phyloP scores from a whole-genome alignment of 495 filamentous ascomycete species.

The Xylaria telfairii region DNA sequence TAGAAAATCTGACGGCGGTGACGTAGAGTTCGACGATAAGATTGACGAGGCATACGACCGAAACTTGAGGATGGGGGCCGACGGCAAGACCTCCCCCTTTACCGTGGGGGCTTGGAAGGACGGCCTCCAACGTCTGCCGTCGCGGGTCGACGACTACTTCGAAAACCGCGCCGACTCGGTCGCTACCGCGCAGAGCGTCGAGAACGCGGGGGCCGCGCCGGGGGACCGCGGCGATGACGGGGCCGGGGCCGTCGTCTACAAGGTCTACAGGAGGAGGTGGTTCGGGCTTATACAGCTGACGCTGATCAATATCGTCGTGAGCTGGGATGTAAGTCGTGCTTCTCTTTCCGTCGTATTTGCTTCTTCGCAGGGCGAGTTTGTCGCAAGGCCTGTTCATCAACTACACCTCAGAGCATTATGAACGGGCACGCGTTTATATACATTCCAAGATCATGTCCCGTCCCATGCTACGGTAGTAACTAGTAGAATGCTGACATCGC shows the following conservation, averaged over 20 bases:
- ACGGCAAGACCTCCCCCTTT: conserved; percentile 18
- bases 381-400: not conserved
- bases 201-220: conserved; percentile 24
- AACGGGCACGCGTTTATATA: not conserved
- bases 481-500: conserved; percentile 17
- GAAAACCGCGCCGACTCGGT: conserved; percentile 3
- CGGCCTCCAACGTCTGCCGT: conserved; percentile 31
- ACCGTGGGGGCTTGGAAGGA: conserved; percentile 24
- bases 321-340: conserved; percentile 81
- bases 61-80: conserved; percentile 16
- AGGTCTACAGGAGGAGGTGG: conserved; percentile 88
- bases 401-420: not conserved
- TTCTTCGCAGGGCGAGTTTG: not conserved
- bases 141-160: conserved; percentile 29
- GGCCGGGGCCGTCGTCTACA: conserved; percentile 55
- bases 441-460: too few species aligned
- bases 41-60: conserved; percentile 32
- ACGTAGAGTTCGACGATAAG: conserved; percentile 26
- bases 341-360: not conserved
- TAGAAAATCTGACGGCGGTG: not conserved
- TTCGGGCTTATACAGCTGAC: conserved; percentile 85
- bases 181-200: conserved; percentile 14
- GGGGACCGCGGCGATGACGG: conserved; percentile 25
- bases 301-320: conserved; percentile 88
- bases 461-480: too few species aligned